These are phyloP conservation scores for Gyromitra esculenta DNA, from an alignment of 2,329 filamentous ascomycete genomes.

Conservation along the genomic window DNA sequence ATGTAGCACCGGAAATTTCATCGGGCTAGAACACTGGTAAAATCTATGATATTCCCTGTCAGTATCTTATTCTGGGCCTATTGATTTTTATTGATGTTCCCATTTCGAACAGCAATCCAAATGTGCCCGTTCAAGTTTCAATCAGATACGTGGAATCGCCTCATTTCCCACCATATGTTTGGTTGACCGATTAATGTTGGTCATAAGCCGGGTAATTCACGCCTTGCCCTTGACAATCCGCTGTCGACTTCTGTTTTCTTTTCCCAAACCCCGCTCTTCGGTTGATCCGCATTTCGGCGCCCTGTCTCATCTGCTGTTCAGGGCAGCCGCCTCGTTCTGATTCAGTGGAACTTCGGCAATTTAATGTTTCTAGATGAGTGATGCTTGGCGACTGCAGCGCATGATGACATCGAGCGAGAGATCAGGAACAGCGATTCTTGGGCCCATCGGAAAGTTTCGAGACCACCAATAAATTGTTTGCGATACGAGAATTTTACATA, in stretches of 20 bases:
- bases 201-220: not conserved
- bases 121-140: not conserved
- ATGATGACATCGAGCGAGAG: not conserved
- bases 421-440: not conserved
- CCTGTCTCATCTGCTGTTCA: conserved; percentile 6
- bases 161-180: not conserved
- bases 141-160: not conserved
- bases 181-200: not conserved
- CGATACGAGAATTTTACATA: not conserved
- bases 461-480: not conserved
- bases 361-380: conserved; percentile 2
- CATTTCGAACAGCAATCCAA: not conserved
- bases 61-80: not conserved
- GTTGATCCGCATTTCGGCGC: not conserved
- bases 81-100: not conserved
- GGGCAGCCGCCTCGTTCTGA: not conserved
- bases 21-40: not conserved
- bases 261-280: not conserved
- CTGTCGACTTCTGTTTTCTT: not conserved
- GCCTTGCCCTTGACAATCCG: not conserved
- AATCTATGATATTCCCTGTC: not conserved
- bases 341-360: not conserved
- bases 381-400: not conserved
- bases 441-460: not conserved
- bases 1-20: not conserved